Conservation (phyloP, 106 monocot genomes). For the Agapanthus africanus region DNA sequence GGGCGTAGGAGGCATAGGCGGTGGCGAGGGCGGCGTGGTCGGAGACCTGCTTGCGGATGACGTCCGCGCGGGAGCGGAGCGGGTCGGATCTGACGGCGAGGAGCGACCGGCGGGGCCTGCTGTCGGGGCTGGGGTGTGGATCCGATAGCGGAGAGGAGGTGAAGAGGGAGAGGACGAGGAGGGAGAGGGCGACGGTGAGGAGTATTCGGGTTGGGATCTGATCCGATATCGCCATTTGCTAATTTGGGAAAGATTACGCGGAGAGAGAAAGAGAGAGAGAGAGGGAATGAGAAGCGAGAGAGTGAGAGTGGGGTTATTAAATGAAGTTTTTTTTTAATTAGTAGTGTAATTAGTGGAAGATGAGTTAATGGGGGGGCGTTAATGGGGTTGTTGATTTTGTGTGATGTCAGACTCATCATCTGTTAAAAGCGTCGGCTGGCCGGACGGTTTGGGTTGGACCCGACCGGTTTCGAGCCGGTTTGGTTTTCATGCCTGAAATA, state of each 20-base stretch:
- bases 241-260: too few relatives aligned
- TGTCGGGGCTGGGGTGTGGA: neutral
- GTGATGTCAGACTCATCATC: too few relatives aligned
- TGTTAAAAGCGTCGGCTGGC: too few relatives aligned
- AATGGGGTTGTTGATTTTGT: too few relatives aligned
- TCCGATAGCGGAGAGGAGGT: neutral
- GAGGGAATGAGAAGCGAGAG: neutral
- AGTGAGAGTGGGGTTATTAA: too few relatives aligned
- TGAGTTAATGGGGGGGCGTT: too few relatives aligned
- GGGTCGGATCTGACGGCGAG: constrained; percentile 32
- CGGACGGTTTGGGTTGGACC: too few relatives aligned
- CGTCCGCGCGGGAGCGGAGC: constrained; percentile 33
- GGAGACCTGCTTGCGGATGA: constrained; percentile 60
- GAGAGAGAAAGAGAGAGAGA: neutral
- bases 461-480: too few relatives aligned
- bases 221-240: constrained; percentile 9
- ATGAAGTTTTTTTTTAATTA: too few relatives aligned
- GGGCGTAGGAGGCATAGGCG: constrained; percentile 68
- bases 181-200: neutral
- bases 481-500: too few relatives aligned
- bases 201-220: constrained; percentile 5
- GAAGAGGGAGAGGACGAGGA: constrained; percentile 1
- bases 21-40: constrained; percentile 52
- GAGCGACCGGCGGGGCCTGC: constrained; percentile 12
- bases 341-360: too few relatives aligned